A percentile compares a stretch with the other conserved stretches of the same genome.
Conservation (phyloP, 1,284 basidiomycete species). For the Heterobasidion parviporum region DNA sequence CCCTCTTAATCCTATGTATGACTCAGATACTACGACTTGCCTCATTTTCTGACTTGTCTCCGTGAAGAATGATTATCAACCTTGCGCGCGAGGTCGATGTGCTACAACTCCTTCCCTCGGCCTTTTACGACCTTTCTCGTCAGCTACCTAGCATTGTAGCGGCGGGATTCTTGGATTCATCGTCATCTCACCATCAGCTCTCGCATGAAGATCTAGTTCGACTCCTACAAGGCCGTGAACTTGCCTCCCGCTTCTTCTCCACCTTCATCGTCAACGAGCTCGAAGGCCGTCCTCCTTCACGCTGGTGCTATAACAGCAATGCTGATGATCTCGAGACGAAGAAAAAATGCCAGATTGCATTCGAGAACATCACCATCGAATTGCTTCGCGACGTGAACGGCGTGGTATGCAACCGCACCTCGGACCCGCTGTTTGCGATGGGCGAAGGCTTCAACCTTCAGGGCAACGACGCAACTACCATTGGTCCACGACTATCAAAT, state of each 20-base stretch:
- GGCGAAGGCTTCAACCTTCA: constrained; percentile 58
- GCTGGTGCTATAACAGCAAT: constrained; percentile 38
- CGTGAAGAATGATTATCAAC: constrained; percentile 32
- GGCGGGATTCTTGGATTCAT: constrained; percentile 21
- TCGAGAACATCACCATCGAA: constrained; percentile 63
- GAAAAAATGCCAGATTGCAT: constrained; percentile 56
- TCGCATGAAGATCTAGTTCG: constrained; percentile 44
- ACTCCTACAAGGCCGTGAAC: constrained; percentile 59
- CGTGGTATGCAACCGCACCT: constrained; percentile 52
- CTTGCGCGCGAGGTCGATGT: constrained; percentile 32
- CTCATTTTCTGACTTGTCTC: constrained; percentile 20
- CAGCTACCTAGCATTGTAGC: constrained; percentile 33
- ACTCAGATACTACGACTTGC: constrained; percentile 9
- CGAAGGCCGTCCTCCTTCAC: constrained; percentile 48
- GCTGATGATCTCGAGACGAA: constrained; percentile 36
- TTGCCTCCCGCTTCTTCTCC: constrained; percentile 61
- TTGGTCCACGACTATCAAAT: constrained; percentile 26
- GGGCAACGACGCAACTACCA: constrained; percentile 28
- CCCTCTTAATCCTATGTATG: constrained; percentile 62
- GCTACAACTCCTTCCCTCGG: constrained; percentile 33
- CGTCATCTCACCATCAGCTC: constrained; percentile 25
- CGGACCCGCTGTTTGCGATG: constrained; percentile 63
- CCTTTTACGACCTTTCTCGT: constrained; percentile 47
- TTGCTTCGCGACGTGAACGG: constrained; percentile 64
- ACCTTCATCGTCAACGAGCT: constrained; percentile 65